Evolutionary conservation across 2,329 filamentous ascomycete species (phyloP), one percentile per base, ranked within the genome.

Genomic region (Colletotrichum destructivum): DNA sequence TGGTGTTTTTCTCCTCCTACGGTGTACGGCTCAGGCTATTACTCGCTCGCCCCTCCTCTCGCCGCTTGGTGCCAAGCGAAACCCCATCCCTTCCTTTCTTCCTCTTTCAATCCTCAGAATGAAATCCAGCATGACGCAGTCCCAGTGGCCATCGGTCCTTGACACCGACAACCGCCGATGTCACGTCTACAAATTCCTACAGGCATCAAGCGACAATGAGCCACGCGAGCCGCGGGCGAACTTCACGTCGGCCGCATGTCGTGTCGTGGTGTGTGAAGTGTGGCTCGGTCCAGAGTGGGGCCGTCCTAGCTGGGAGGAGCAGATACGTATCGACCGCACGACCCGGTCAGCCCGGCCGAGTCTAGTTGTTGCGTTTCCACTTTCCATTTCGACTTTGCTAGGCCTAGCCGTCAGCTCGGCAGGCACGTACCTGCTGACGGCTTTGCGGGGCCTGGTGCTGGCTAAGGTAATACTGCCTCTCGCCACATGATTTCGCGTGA

Each of bases 401-500:
- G 1, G 44, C 31, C 11, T 31, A 35, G 40, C 47, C n/a, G n/a
- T 40, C 18, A 47, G 31, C 15, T 46, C 3, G 40, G 51, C 52
- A 70, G 62, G 63, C 61, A 49, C 9, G 38, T 9, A 23, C 15
- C 26, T 42, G 7, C n/a, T 13, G n/a, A 23, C 44, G 18, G 11
- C 31, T 18, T 11, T 61, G 1, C 12, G 12, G n/a, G 5, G 46
- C 18, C 18, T 11, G 44, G 52, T 59, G 31, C 52, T 59, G 51
- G 59, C 60, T 72, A 52, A 72, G 59, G 60, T 70, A 72, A 69
- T 64, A 55, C 60, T 42, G 46, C 66, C 40, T 49, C 46, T 38
- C 31, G 23, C 21, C 69, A 72, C 66, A 64, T 72, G 70, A 72
- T 71, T 71, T 71, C 70, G 70, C 66, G 70, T 47, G 49, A 66